phyloP scores from a whole-genome alignment of 2,329 filamentous ascomycete genomes.

The Diaporthe aspalathi region DNA sequence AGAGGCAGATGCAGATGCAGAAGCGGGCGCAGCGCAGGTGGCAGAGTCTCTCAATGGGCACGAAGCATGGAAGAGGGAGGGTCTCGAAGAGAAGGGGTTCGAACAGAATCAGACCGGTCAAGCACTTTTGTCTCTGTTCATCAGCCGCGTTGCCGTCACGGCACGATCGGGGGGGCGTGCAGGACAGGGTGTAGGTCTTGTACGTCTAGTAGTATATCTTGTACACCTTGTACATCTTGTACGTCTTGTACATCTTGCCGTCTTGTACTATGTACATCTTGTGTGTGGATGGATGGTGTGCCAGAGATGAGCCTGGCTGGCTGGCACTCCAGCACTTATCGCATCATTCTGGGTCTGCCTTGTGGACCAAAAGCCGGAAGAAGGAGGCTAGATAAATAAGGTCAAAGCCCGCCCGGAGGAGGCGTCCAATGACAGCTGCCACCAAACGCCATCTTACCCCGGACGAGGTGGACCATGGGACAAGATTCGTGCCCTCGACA shows the following conservation, averaged over 20 bases:
- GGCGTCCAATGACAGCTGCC: slow-evolving; percentile 18
- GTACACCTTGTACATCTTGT: no score
- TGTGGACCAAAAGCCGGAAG: slow-evolving; percentile 3
- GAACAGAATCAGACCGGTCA: slow-evolving; percentile 13
- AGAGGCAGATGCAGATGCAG: no score
- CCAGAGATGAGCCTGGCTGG: slow-evolving; percentile 20
- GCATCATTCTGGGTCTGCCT: background rate
- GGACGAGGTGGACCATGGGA: background rate
- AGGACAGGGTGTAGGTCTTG: no score
- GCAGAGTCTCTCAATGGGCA: slow-evolving; percentile 15
- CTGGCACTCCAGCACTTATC: background rate
- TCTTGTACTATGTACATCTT: no score
- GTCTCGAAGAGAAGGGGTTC: background rate
- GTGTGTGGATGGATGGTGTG: background rate
- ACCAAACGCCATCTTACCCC: slow-evolving; percentile 14
- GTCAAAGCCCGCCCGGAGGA: slow-evolving; percentile 21
- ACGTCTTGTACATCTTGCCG: no score
- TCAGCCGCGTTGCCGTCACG: slow-evolving; percentile 20
- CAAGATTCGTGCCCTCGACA: background rate
- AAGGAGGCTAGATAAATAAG: slow-evolving; percentile 24
- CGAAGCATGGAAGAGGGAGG: slow-evolving; percentile 17
- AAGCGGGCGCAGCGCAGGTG: background rate
- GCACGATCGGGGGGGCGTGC: slow-evolving; percentile 8
- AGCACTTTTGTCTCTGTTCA: slow-evolving; percentile 25
- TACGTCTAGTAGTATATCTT: no score